Conservation (phyloP, 345 rosid genomes). For the Eucalyptus albens region DNA sequence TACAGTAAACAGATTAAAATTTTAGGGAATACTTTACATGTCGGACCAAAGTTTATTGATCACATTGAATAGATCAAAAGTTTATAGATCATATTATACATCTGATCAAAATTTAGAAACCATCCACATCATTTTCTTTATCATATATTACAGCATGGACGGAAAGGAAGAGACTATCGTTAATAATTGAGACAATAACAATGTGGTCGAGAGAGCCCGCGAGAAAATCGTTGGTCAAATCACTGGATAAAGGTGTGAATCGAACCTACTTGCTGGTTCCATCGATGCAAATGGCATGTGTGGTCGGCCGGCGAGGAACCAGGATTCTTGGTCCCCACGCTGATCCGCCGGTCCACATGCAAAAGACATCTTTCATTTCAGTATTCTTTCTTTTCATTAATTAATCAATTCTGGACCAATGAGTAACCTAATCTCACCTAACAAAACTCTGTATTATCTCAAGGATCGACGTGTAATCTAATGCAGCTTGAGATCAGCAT, state of each 20-base stretch:
- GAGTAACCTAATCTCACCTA: not conserved
- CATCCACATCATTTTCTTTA: rapidly evolving
- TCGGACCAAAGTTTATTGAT: rapidly evolving
- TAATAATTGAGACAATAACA: not conserved
- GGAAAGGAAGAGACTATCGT: not conserved
- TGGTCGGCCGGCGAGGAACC: not conserved
- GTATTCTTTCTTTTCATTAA: not conserved
- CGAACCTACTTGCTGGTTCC: not conserved
- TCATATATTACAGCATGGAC: rapidly evolving
- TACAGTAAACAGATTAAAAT: too few relatives aligned
- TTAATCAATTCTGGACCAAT: not conserved
- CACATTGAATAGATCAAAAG: rapidly evolving
- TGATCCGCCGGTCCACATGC: not conserved
- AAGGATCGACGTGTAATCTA: not conserved
- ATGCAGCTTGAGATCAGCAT: not conserved
- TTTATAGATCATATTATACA: rapidly evolving
- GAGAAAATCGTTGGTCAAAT: not conserved
- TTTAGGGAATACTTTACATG: rapidly evolving
- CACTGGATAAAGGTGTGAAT: not conserved
- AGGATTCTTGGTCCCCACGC: not conserved
- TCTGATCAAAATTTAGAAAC: too few relatives aligned
- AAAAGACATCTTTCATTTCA: not conserved
- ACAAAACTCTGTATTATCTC: not conserved
- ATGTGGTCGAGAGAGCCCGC: not conserved
- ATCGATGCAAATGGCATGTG: not conserved